Evolutionary conservation across 345 rosid genomes (phyloP).

Genomic region (Ailanthus altissimus): DNA sequence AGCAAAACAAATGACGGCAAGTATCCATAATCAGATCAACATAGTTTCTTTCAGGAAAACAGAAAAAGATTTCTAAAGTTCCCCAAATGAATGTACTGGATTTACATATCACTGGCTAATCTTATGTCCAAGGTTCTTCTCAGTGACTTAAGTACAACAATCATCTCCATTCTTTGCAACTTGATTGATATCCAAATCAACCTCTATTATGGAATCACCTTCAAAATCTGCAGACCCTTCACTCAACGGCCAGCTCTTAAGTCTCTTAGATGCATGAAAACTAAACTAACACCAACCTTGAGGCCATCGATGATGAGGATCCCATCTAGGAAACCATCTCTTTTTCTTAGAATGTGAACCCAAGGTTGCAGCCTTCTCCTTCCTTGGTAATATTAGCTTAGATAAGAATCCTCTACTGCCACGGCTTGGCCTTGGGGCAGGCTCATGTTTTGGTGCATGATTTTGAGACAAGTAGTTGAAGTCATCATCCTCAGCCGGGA

Average conservation of each 20-base stretch:
- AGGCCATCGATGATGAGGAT: slow-evolving; percentile 59
- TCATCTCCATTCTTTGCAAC: not conserved
- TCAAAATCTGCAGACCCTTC: not conserved
- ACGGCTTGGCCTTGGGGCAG: slow-evolving; percentile 23
- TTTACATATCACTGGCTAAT: not conserved
- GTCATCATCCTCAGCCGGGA: slow-evolving; percentile 15
- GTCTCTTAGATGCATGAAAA: no score
- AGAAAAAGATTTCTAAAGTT: not conserved
- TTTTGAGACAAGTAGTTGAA: slow-evolving; percentile 9
- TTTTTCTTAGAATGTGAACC: slow-evolving; percentile 30
- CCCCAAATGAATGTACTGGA: not conserved
- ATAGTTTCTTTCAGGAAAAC: not conserved
- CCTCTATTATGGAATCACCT: no score
- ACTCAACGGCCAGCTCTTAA: not conserved
- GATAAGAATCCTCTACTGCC: slow-evolving; percentile 26
- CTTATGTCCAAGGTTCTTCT: not conserved
- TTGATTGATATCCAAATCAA: not conserved
- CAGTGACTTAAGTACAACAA: not conserved
- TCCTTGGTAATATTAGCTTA: slow-evolving; percentile 20
- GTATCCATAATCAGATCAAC: not conserved
- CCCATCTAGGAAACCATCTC: slow-evolving; percentile 51
- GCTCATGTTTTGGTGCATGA: slow-evolving; percentile 9
- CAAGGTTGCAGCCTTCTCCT: slow-evolving; percentile 18
- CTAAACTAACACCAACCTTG: slow-evolving; percentile 53
- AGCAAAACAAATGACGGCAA: not conserved